Evolutionary conservation across 345 rosid genomes (phyloP), one percentile per base, ranked within the genome.

Genomic region (Pugionium cornutum): DNA sequence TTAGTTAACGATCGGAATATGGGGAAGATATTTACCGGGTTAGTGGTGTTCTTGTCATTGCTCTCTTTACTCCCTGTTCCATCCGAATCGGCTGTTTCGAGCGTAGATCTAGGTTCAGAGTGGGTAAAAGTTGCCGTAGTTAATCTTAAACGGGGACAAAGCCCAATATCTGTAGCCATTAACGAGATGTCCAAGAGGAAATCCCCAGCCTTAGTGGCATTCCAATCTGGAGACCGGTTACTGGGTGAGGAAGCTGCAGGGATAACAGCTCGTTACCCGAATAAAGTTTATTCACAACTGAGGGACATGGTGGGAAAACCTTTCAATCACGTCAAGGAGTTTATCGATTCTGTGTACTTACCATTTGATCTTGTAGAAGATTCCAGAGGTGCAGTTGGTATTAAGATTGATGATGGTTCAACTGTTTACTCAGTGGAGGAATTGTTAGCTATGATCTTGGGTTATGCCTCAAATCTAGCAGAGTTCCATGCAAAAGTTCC

Each of bases 111-210:
- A 63, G 99, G 99, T 6, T 85, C 99, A 1, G 97, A 94, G 78
- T 94, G 87, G 92, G 8, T 89, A 9, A 94, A 91, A 76, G 95
- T 90, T 29, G 95, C 96, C 0, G 97, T 94, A 3, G 97, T 94
- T 37, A 91, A 91, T 69, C 83, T 91, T 7, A 86, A 81, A 72
- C 87, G 82, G 2, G 96, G 97, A 30, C 99, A 94, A 75, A 82
- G 81, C 47, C 99, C 99, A 2, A 94, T 94, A 58, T 82, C 91
- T 4, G 74, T 94, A 47, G 99, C 97, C 18, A 94, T 94, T 53
- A 94, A 94, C 55, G 99, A 94, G 81, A 94, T 91, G 99, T 94
- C 99, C 6, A 94, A 91, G 84, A 77, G 99, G 11, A 94, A 94
- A 77, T 85, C 97, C 28, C 99, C 99, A 27, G 85, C 84, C 4